Conservation (phyloP, 2,329 filamentous ascomycete species). For the Sporothrix phasma region DNA sequence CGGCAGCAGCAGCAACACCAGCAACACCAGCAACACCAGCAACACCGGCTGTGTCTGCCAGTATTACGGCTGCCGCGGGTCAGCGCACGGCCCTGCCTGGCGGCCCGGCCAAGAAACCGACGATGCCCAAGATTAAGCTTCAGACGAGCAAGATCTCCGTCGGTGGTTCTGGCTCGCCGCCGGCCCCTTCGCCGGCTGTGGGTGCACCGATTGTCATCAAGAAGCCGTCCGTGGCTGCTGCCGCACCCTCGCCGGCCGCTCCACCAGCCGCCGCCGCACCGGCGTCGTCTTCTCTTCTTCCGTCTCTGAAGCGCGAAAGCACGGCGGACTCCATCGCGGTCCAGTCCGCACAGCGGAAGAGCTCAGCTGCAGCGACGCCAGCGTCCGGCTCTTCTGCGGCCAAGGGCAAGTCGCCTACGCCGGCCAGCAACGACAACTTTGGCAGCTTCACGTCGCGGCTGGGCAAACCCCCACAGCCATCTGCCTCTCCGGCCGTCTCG, state of each 20-base stretch:
- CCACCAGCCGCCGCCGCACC: background rate
- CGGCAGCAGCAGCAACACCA: no score
- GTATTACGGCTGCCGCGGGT: background rate
- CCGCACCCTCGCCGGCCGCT: background rate
- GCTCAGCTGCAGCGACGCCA: background rate
- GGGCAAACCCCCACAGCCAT: slow-evolving; percentile 2
- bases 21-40: no score
- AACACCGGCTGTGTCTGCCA: background rate
- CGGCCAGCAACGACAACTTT: slow-evolving; percentile 15
- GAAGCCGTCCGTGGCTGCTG: slow-evolving; percentile 21
- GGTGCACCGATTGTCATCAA: slow-evolving; percentile 12
- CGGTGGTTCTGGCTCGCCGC: background rate
- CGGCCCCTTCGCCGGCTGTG: background rate
- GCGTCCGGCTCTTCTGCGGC: background rate
- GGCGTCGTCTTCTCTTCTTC: background rate
- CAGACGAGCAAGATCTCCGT: slow-evolving; percentile 15
- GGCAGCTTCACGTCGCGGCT: slow-evolving; percentile 4
- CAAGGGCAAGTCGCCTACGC: slow-evolving; percentile 7
- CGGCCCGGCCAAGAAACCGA: slow-evolving; percentile 12
- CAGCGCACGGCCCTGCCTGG: slow-evolving; percentile 14
- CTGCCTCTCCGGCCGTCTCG: background rate
- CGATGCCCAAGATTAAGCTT: slow-evolving; percentile 19
- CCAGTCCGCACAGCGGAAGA: slow-evolving; percentile 18
- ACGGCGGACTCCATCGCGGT: slow-evolving; percentile 23
- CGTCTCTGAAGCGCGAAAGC: background rate